Evolutionary conservation across 805 yeast species (phyloP), one percentile per base, ranked within the genome.

Genomic region (Groenewaldozyma salmanticensis): DNA sequence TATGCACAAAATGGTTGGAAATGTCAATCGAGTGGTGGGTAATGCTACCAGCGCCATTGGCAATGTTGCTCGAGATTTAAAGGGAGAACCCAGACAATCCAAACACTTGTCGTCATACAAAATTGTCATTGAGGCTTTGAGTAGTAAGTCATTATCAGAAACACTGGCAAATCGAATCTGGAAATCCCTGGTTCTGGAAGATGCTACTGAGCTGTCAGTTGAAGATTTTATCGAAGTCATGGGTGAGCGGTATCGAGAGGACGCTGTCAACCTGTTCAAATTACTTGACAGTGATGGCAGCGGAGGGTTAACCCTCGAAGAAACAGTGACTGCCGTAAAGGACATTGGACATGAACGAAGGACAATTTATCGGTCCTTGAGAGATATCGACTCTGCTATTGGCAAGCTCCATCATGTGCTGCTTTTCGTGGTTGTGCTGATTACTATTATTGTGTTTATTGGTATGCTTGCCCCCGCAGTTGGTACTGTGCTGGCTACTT

Each of bases 391-490:
- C 37, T 57, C 61, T 22, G 69, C 66, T 15, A 62, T 65, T 44
- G 50, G 49, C 24, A 63, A 61, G 50, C 54, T 65, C 37, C 64
- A 65, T 46, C 43, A 51, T n/a, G 56, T 65, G 21, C 49, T 65
- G 21, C 41, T 62, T 34, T 54, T 54, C 31, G 46, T 61, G 5
- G 64, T 58, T 5, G 44, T 51, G 20, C 22, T 65, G 13, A 51
- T 65, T 24, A 49, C 60, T n/a, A 43, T 65, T 21, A 53, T 65
- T 21, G 52, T 65, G 38, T 60, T 65, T 33, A 60, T 65, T 21
- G 67, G 68, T 35, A 58, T 65, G 60, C 55, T 65, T 16, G 63
- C 68, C 4, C 68, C 68, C 2, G 53, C 60, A 6, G 62, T 64
- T 2, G 54, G 59, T 17, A 52, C 70, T 1, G 64, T 62, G 29